These are phyloP conservation scores for Fraxinus pennsylvanica DNA, from an alignment of 257 asterid genomes.

Conservation along the genomic window DNA sequence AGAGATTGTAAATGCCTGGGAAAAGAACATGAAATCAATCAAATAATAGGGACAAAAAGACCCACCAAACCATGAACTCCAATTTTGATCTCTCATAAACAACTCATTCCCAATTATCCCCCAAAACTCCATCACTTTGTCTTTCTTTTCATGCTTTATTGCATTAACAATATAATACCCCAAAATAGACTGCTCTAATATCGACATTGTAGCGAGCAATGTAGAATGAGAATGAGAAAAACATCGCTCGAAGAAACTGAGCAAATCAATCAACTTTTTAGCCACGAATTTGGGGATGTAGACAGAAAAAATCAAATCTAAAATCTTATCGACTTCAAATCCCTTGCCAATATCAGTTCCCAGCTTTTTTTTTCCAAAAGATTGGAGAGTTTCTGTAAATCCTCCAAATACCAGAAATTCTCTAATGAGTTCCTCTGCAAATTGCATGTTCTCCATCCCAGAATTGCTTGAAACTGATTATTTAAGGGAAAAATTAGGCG, in stretches of 20 bases:
- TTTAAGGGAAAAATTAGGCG: background rate
- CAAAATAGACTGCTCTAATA: too few relatives aligned
- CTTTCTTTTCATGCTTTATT: too few relatives aligned
- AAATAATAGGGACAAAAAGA: background rate
- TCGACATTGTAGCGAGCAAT: too few relatives aligned
- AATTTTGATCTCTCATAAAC: constrained; percentile 65
- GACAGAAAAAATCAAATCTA: too few relatives aligned
- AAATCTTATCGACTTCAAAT: too few relatives aligned
- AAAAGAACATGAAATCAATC: background rate
- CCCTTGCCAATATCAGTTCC: too few relatives aligned
- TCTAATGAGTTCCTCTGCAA: constrained; percentile 86
- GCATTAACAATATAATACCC: too few relatives aligned
- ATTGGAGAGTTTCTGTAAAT: constrained; percentile 71
- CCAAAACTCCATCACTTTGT: too few relatives aligned
- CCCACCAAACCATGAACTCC: constrained; percentile 91
- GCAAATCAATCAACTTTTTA: too few relatives aligned
- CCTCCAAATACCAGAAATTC: constrained; percentile 90
- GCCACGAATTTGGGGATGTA: too few relatives aligned
- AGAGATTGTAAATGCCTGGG: background rate
- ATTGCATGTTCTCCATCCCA: constrained; percentile 70
- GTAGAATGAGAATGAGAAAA: too few relatives aligned
- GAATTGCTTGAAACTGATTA: background rate
- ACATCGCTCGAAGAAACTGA: too few relatives aligned
- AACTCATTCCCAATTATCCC: constrained; percentile 54
- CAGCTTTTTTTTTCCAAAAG: constrained; percentile 67